A percentile compares a stretch with the other conserved stretches of the same genome.
Conservation (phyloP, 768 basidiomycete genomes). For the Sarcomyxa edulis region DNA sequence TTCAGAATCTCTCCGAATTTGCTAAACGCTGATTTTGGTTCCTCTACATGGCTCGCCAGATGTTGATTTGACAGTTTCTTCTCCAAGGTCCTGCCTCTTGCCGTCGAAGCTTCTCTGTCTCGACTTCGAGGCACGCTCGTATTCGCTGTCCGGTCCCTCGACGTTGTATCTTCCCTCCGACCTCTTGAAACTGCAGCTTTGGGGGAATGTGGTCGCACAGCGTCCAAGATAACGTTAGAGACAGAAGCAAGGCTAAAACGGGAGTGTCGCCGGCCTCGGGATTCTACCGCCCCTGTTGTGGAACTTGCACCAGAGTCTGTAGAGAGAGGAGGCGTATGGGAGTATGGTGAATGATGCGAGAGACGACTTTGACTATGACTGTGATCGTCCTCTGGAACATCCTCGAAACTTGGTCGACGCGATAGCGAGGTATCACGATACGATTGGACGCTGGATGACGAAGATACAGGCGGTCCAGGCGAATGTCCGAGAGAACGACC, state of each 20-base stretch:
- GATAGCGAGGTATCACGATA: too few relatives aligned
- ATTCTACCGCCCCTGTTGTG: conserved; percentile 7
- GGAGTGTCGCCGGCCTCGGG: conserved; percentile 28
- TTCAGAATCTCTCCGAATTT: conserved; percentile 36
- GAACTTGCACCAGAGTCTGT: background rate
- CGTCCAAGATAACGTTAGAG: conserved; percentile 43
- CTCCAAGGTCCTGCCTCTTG: conserved; percentile 28
- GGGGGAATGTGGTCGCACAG: conserved; percentile 45
- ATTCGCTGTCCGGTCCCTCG: conserved; percentile 15
- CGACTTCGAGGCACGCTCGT: too few relatives aligned
- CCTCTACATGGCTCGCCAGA: conserved; percentile 13
- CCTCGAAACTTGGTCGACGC: conserved; percentile 35
- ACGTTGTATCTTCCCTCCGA: conserved; percentile 17
- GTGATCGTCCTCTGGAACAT: conserved; percentile 28
- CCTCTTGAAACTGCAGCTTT: conserved; percentile 9
- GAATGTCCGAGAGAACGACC: background rate
- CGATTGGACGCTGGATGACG: conserved; percentile 19
- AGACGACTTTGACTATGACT: conserved; percentile 5
- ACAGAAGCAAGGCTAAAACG: conserved; percentile 52
- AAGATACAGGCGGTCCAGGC: conserved; percentile 8
- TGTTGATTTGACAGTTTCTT: conserved; percentile 14
- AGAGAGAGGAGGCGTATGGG: background rate
- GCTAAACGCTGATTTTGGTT: conserved; percentile 28
- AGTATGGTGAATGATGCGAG: background rate
- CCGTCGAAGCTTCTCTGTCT: background rate